These are phyloP conservation scores for Sugiyamaella paludigena DNA, from an alignment of 1,139 yeast genomes.

Conservation along the genomic window DNA sequence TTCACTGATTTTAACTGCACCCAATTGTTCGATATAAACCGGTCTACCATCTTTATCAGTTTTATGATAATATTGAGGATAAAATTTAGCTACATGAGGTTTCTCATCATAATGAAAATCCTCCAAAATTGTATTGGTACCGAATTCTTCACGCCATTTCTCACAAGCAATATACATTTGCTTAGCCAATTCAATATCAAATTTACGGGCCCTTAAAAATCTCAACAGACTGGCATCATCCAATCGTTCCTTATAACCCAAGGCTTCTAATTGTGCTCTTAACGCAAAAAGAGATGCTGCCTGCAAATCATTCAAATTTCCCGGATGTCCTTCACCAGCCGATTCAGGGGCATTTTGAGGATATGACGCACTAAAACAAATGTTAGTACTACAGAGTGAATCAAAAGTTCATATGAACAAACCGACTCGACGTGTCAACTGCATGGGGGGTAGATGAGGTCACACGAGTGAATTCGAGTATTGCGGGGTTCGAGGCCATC, in stretches of 20 bases:
- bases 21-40: slow-evolving; percentile 89
- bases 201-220: slow-evolving; percentile 92
- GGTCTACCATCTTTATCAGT: slow-evolving; percentile 97
- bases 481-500: too few relatives aligned
- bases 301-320: slow-evolving; percentile 72
- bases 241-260: slow-evolving; percentile 68
- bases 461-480: too few relatives aligned
- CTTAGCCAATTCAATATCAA: slow-evolving; percentile 74
- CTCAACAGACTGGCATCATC: slow-evolving; percentile 90
- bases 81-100: slow-evolving; percentile 80
- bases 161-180: slow-evolving; percentile 87
- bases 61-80: slow-evolving; percentile 97
- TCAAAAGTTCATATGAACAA: too few relatives aligned
- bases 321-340: slow-evolving; percentile 76
- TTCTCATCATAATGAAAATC: slow-evolving; percentile 92
- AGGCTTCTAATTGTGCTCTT: slow-evolving; percentile 54
- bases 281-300: slow-evolving; percentile 56
- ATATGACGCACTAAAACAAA: slow-evolving; percentile 39
- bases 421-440: too few relatives aligned
- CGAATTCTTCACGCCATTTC: slow-evolving; percentile 84
- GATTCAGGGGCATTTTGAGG: slow-evolving; percentile 68
- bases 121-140: slow-evolving; percentile 77
- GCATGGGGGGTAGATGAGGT: too few relatives aligned
- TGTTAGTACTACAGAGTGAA: neutral
- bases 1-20: slow-evolving; percentile 81